Base-by-base conservation (phyloP, 2,329 filamentous ascomycete species). In the Peltaster fructicola region DNA sequence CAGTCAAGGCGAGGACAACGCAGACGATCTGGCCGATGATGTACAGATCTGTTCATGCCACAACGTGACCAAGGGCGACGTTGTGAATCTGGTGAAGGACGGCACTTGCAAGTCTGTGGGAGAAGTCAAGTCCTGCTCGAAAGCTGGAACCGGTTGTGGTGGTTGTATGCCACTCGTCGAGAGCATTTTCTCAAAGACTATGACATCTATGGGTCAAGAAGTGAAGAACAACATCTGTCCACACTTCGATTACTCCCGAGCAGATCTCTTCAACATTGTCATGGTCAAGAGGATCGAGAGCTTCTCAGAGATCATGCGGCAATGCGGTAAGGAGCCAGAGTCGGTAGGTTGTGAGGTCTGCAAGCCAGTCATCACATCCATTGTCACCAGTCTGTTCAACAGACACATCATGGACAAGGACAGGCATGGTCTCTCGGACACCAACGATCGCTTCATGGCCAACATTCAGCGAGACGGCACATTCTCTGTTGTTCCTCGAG, bases 391-490 rank as follows among this genome's bases (percentile, higher is more conserved):
- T 13, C 57, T 90, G 3, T 91, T 73, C 63, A 92, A 92, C 51
- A 68, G 70, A 32, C 79, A 88, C 44, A 61, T 92, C 34, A 72
- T 92, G 59, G 69, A 78, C 36, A 61, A 64, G 30, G 59, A 69
- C 0, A 56, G 65, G 3, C 68, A 79, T 44, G 78, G 78, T 12
- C 61, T 91, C 1, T 82, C 91, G 49, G 82, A 92, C 31, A 92
- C 82, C 4, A 92, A 92, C 47, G 84, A 92, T 49, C 64, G 73
- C 21, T 92, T 78, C 49, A 56, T 92, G 24, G 82, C 71, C 25
- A 92, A 92, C 46, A 88, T 92, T 27, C 82, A 92, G 49, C 68
- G 82, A 17, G 82, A 92, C 49, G 82, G 82, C 19, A 92, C 81
- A 0, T 92, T 82, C 51, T 85, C 77, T 1, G 81, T 92, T 7